Conservation (phyloP, 2,329 filamentous ascomycete genomes). For the Aureobasidium zeae region DNA sequence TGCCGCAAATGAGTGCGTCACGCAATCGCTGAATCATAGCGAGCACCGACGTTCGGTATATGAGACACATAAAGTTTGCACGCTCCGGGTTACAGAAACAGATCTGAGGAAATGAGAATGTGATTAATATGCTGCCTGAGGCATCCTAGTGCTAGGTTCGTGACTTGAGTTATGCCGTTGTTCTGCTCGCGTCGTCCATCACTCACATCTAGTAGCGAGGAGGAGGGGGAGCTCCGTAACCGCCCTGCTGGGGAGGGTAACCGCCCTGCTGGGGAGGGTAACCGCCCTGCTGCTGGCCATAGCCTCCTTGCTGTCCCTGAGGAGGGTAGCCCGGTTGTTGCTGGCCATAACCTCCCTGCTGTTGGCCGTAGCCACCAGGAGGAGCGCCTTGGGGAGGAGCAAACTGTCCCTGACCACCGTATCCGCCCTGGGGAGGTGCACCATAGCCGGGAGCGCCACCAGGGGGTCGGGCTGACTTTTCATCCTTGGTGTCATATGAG, state of each 20-base stretch:
- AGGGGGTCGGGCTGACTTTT: slow-evolving; percentile 36
- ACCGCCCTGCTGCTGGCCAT: slow-evolving; percentile 18
- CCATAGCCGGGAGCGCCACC: slow-evolving; percentile 24
- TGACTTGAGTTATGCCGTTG: too few relatives aligned
- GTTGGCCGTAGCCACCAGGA: slow-evolving; percentile 22
- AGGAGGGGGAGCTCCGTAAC: slow-evolving; percentile 19
- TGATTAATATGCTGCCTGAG: too few relatives aligned
- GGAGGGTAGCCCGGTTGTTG: slow-evolving; percentile 17
- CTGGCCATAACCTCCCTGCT: slow-evolving; percentile 20
- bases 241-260: slow-evolving; percentile 19
- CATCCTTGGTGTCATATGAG: slow-evolving; percentile 57
- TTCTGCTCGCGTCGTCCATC: not conserved
- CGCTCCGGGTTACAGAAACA: too few relatives aligned
- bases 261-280: slow-evolving; percentile 18
- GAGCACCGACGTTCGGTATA: too few relatives aligned
- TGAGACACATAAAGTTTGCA: too few relatives aligned
- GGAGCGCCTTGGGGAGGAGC: slow-evolving; percentile 22
- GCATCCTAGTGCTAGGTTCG: too few relatives aligned
- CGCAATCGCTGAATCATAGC: too few relatives aligned
- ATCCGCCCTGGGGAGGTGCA: slow-evolving; percentile 21
- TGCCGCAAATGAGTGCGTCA: too few relatives aligned
- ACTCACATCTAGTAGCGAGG: slow-evolving; percentile 11
- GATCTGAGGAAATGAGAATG: too few relatives aligned
- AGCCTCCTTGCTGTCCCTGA: slow-evolving; percentile 18
- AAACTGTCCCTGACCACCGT: slow-evolving; percentile 21